A percentile compares a stretch with the other conserved stretches of the same genome.
These are phyloP conservation scores for Penicillium sp. DNA, from an alignment of 2,329 filamentous ascomycete species.

Conservation along the genomic window DNA sequence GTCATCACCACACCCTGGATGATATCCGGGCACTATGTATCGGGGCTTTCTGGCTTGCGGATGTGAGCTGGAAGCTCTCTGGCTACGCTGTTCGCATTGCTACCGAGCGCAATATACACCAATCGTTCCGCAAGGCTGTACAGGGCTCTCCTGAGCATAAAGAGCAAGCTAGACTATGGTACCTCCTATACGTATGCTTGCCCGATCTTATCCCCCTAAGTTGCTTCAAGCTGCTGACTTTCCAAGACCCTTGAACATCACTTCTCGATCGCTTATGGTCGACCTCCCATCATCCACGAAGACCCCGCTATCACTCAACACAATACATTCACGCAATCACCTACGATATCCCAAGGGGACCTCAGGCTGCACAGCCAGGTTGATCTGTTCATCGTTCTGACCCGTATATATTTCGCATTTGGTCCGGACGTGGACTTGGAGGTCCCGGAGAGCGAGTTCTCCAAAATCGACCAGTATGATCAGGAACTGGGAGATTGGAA, in stretches of 20 bases:
- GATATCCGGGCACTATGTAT: constrained; percentile 57
- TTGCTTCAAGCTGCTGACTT: constrained; percentile 15
- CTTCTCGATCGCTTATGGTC: constrained; percentile 48
- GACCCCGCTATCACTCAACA: constrained; percentile 42
- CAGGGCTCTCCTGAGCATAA: constrained; percentile 41
- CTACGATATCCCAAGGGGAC: constrained; percentile 37
- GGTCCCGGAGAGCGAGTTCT: constrained; percentile 44
- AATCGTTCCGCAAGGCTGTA: constrained; percentile 45
- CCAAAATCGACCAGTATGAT: constrained; percentile 45
- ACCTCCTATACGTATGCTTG: constrained; percentile 45
- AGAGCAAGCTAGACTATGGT: constrained; percentile 43
- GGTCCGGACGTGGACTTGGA: constrained; percentile 47
- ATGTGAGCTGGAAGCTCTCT: constrained; percentile 54
- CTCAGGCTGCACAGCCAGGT: constrained; percentile 46
- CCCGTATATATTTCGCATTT: constrained; percentile 48
- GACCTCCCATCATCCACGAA: constrained; percentile 48
- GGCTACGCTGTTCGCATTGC: constrained; percentile 47
- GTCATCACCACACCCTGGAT: constrained; percentile 53
- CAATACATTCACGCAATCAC: constrained; percentile 34
- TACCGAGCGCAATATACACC: constrained; percentile 47
- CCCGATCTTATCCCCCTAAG: too few species aligned
- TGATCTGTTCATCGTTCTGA: constrained; percentile 48
- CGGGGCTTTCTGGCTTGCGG: constrained; percentile 58
- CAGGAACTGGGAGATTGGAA: constrained; percentile 44
- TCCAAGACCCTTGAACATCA: constrained; percentile 45